Conservation (phyloP, 768 basidiomycete species). For the Calocera cornea region DNA sequence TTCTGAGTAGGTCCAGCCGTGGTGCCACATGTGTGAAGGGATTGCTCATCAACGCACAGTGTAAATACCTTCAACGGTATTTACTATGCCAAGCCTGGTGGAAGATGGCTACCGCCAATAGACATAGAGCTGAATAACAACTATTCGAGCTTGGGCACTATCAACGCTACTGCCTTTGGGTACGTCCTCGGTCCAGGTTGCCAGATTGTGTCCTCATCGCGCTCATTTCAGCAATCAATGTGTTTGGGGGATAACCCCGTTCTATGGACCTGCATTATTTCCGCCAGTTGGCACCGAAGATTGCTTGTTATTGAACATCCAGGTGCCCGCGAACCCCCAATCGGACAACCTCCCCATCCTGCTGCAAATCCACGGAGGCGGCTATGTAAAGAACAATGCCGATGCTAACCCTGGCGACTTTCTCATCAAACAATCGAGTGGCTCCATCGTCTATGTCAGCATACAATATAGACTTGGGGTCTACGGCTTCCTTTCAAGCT, state of each 20-base stretch:
- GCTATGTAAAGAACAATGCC: slow-evolving; percentile 1
- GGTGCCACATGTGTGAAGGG: too few species aligned
- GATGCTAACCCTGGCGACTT: slow-evolving; percentile 11
- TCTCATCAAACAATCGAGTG: background rate
- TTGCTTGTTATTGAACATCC: slow-evolving; percentile 17
- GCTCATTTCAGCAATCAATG: slow-evolving; percentile 4
- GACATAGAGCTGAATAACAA: slow-evolving; percentile 13
- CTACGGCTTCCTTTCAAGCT: slow-evolving; percentile 13
- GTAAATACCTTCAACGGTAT: slow-evolving; percentile 15
- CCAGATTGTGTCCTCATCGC: slow-evolving; percentile 4
- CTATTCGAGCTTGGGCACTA: background rate
- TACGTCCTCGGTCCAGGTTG: slow-evolving; percentile 15
- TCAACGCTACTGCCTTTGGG: slow-evolving; percentile 16
- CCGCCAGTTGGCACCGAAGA: slow-evolving; percentile 4
- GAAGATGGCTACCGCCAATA: slow-evolving; percentile 13
- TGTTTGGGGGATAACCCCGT: slow-evolving; percentile 12
- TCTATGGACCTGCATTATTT: background rate
- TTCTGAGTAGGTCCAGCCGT: too few species aligned
- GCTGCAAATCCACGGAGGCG: slow-evolving; percentile 17
- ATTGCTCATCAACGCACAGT: background rate
- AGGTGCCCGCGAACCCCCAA: slow-evolving; percentile 12
- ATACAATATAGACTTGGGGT: slow-evolving; percentile 18
- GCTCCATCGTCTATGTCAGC: slow-evolving; percentile 12
- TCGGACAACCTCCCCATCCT: slow-evolving; percentile 15
- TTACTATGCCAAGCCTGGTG: slow-evolving; percentile 13